Base-by-base conservation (phyloP, 2,329 filamentous ascomycete genomes). In the Rhynchosporium agropyri region DNA sequence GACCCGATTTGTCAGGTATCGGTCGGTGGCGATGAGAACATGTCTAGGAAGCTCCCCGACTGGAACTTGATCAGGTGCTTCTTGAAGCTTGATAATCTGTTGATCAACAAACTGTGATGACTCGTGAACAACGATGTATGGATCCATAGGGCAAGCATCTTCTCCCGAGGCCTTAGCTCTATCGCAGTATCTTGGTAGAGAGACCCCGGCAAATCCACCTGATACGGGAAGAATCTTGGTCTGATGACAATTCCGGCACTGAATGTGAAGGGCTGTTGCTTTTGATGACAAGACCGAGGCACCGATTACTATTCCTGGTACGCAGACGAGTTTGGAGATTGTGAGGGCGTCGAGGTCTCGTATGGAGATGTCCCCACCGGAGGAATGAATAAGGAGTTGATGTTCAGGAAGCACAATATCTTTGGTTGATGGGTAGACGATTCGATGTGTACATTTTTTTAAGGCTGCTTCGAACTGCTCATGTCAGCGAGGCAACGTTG, bases 231-330 rank as follows among this genome's bases (percentile, higher is more conserved):
- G 78, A 29, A 84, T 83, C 67, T 91, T 83, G 38, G 84, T 82
- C 69, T 92, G 84, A 63, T 88, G 84, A 77, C 95, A 99, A 72
- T 88, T 92, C 67, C 92, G 87, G 79, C 95, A 99, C 77, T 96
- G 88, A 58, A 99, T 89, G 65, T 90, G 85, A 29, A 99, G 82
- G 31, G 88, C 82, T 6, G 92, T 97, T 4, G 95, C 92, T 80
- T 99, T 98, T 12, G 94, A 98, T 2, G 93, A 97, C 76, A 98
- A 89, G 20, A 96, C 96, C 0, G 94, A 97, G 53, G 95, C 95
- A 53, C 95, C 94, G 68, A 99, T 99, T 64, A 99, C 92, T 68
- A 99, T 99, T 57, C 95, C 96, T 0, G 95, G 95, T 62, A 99
- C 96, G 62, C 94, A 87, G 45, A 99, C 94, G n/a, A 99, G 88